Evolutionary conservation across 2,329 filamentous ascomycete genomes (phyloP).

Genomic region (Neonectria sp.): DNA sequence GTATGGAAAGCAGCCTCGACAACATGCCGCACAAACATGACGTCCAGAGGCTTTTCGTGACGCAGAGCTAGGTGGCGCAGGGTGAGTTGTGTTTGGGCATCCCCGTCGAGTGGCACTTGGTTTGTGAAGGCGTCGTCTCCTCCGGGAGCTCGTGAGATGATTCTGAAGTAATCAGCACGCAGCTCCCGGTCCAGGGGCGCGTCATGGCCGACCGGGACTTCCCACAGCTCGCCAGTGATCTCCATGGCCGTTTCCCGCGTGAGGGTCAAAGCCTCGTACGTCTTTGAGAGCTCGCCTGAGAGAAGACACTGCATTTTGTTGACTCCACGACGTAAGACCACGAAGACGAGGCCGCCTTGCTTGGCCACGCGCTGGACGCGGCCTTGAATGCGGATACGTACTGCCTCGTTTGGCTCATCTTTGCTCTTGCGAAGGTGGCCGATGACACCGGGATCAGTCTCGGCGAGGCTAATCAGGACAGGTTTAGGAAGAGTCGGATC

Average conservation of each 20-base stretch:
- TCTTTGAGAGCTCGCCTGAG: neutral
- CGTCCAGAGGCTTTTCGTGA: slow-evolving; percentile 82
- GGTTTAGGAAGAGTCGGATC: too few species aligned
- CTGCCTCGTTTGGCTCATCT: neutral
- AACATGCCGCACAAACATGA: slow-evolving; percentile 87
- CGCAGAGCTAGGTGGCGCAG: slow-evolving; percentile 87
- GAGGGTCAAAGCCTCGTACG: neutral
- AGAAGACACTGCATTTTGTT: neutral
- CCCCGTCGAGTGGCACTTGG: slow-evolving; percentile 68
- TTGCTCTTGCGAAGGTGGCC: too few species aligned
- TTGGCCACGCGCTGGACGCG: too few species aligned
- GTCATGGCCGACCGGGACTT: slow-evolving; percentile 81
- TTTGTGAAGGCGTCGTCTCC: slow-evolving; percentile 93
- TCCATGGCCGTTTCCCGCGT: neutral
- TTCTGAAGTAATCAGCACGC: slow-evolving; percentile 88
- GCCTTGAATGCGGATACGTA: neutral
- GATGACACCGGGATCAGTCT: too few species aligned
- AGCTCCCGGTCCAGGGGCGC: slow-evolving; percentile 88
- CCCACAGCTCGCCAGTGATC: slow-evolving; percentile 78
- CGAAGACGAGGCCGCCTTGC: too few species aligned
- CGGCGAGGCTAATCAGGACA: too few species aligned
- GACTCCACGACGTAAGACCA: neutral
- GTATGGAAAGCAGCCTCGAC: slow-evolving; percentile 84
- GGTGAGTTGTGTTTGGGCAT: slow-evolving; percentile 77
- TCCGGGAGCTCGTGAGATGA: slow-evolving; percentile 83